phyloP scores from a whole-genome alignment of 495 filamentous ascomycete genomes.

The Cetradonia linearis region DNA sequence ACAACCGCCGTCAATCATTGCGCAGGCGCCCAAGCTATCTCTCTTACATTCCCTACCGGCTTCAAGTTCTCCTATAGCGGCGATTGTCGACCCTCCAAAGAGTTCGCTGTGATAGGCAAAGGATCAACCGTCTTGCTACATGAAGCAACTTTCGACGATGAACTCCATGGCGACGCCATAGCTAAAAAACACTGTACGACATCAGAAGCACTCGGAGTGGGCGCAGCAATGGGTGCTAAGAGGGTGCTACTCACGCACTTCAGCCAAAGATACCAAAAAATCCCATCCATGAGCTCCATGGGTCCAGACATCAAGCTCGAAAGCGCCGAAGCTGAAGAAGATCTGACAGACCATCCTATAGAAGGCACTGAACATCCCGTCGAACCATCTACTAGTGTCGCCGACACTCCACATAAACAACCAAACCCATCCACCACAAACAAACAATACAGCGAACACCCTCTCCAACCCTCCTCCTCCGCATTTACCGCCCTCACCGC shows the following conservation, averaged over 20 bases:
- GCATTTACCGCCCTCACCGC: background rate
- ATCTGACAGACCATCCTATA: slow-evolving; percentile 7
- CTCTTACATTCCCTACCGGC: slow-evolving; percentile 62
- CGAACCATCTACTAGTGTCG: background rate
- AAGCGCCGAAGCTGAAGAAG: slow-evolving; percentile 27
- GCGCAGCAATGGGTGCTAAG: slow-evolving; percentile 62
- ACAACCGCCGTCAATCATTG: slow-evolving; percentile 67
- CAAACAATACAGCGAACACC: background rate
- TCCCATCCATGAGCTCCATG: slow-evolving; percentile 45
- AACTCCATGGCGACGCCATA: slow-evolving; percentile 61
- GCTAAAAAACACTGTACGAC: slow-evolving; percentile 89
- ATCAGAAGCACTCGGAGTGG: slow-evolving; percentile 71
- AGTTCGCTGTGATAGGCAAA: slow-evolving; percentile 59
- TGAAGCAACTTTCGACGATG: slow-evolving; percentile 91
- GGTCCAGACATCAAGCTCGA: slow-evolving; percentile 10
- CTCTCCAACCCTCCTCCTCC: background rate
- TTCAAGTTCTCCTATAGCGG: slow-evolving; percentile 90
- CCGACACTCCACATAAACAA: background rate
- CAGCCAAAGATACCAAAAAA: slow-evolving; percentile 87
- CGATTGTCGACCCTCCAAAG: slow-evolving; percentile 69
- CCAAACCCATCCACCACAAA: background rate
- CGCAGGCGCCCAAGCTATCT: slow-evolving; percentile 60
- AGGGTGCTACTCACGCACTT: slow-evolving; percentile 84
- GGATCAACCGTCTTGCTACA: slow-evolving; percentile 78
- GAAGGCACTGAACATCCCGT: background rate